A percentile compares a stretch with the other conserved stretches of the same genome.
Evolutionary conservation across 129 eudicot species (phyloP).

Genomic region (Escallonia herrerae): DNA sequence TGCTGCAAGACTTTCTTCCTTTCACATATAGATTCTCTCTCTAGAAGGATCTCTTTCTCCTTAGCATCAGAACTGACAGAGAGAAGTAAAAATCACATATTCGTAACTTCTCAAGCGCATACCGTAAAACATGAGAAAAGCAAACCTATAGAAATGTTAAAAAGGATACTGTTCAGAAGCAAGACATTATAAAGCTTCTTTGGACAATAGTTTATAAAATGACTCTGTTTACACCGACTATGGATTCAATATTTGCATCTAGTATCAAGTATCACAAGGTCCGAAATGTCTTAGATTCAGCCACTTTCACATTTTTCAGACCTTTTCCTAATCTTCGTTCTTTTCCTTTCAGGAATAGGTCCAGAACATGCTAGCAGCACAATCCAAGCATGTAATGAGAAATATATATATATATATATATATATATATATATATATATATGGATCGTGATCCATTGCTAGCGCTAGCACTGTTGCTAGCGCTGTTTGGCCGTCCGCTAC

Average conservation of each 20-base stretch:
- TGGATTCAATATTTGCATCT: neutral
- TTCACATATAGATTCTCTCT: slow-evolving; percentile 70
- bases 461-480: too few species aligned
- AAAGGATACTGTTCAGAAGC: neutral
- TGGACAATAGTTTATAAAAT: neutral
- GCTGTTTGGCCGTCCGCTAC: too few species aligned
- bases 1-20: slow-evolving; percentile 69
- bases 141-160: neutral
- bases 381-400: too few species aligned
- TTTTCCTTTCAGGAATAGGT: neutral
- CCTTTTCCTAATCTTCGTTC: neutral
- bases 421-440: too few species aligned
- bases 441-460: too few species aligned
- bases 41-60: slow-evolving; percentile 68
- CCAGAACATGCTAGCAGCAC: neutral
- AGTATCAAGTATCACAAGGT: neutral
- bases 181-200: neutral
- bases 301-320: neutral
- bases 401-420: too few species aligned
- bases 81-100: neutral
- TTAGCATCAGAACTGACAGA: slow-evolving; percentile 63
- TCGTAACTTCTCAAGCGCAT: neutral
- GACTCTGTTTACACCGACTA: neutral
- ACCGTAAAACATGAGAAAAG: slow-evolving; percentile 6
- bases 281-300: neutral